Base-by-base conservation (phyloP, 352 stramenopile species). In the Pythium utonaiense region DNA sequence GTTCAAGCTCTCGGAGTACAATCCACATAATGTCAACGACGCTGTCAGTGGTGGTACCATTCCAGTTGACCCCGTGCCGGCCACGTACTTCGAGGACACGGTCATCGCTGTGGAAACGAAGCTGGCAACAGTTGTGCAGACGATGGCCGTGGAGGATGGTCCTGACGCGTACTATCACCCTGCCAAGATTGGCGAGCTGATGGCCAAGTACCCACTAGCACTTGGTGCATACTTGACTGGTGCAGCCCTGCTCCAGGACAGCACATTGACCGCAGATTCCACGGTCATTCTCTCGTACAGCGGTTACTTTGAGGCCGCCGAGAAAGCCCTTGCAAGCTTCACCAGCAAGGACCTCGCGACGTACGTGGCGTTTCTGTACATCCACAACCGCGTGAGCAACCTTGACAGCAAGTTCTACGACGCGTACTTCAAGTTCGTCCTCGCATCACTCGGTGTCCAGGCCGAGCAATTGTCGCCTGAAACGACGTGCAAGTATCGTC, bases 371-470 rank as follows among this genome's bases (percentile, higher is more conserved):
- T 91, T 83, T 60, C 55, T 72, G 30, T 76, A 80, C 62, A 70
- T 82, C 17, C 73, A 77, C 45, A 60, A 69, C 48, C 72, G 71
- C 47, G 62, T 75, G n/a, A 56, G 60, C 2, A 76, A 71, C 44
- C 49, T 90, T 28, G 75, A 70, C 55, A 52, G 84, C 28, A 36
- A 66, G 10, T 97, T 97, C 62, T 75, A 94, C 22, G 60, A 93
- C 14, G 88, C 84, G 9, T 77, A 86, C 50, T 97, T 98, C 69
- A 64, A 95, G 14, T 97, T 98, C 67, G 96, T 93, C 57, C 70
- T 83, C 62, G 67, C 67, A 25, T 76, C 64, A 22, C 70, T 98
- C 42, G 75, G 76, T 3, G 88, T 91, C 14, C 80, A 84, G 38
- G 56, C 87, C 31, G 68, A 67, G 53, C 80, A 77, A 27, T 86